Evolutionary conservation across 2,329 filamentous ascomycete genomes (phyloP), one percentile per base, ranked within the genome.

Genomic region (Colletotrichum musae): DNA sequence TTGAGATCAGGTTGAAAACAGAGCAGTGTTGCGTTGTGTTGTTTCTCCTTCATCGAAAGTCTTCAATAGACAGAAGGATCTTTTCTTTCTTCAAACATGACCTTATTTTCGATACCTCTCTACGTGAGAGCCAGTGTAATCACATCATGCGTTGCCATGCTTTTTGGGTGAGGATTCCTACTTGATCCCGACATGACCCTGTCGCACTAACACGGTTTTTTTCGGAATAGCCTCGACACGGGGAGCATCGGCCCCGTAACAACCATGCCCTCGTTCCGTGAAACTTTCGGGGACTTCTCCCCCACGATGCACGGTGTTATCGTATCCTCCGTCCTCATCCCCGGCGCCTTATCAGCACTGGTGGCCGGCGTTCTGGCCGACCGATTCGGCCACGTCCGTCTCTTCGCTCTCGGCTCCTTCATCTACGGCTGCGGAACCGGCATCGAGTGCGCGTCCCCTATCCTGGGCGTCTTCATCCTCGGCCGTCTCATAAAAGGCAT

Each of bases 161-260:
- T 79, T 13, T 79, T 79, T 54, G 77, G 77, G 77, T 79, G 63
- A 16, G 50, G 53, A 58, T n/a, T 26, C 2, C 18, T 7, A 6
- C 15, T 12, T 58, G 9, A 47, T 4, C 26, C 59, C 56, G 48
- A 26, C 51, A 47, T 9, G 16, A 45, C 21, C 50, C 41, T 39
- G 5, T 32, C 21, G 15, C 24, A n/a, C 59, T 71, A 15, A 69
- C 28, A 59, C 12, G 7, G 6, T 24, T 5, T 21, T 21, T 24
- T 13, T 28, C 51, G 32, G 15, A 16, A 16, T 66, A 74, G 76
- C 56, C 74, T 77, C 50, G 79, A 81, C 47, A 81, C 88, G 0
- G 87, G 88, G 10, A 86, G 83, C 28, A 88, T 91, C 60, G 88
- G 89, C 1, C 85, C 88, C 4, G 83, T 91, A 0, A 91, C 88